Base-by-base conservation (phyloP, 148 eudicot genomes). In the Camellia lanceoleosa region DNA sequence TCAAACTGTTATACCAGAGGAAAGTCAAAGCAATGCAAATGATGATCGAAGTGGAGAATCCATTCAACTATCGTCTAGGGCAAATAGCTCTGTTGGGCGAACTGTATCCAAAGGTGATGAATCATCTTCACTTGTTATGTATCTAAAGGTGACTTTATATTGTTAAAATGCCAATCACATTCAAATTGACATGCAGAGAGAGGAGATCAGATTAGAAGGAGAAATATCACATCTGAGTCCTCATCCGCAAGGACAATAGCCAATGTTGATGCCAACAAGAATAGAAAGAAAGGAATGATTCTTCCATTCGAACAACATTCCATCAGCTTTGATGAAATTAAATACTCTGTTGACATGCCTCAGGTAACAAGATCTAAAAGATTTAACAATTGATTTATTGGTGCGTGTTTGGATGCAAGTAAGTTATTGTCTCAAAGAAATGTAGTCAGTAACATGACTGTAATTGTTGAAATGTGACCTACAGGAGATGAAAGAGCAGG, bases 251-350 rank as follows among this genome's bases (percentile, higher is more conserved):
- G 5, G 7, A 38, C 15, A 41, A 54, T 20, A n/a, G 66, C 43
- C n/a, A 38, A 3, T 63, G 42, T 18, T 8, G 74, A 61, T 42
- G 79, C 73, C 79, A 84, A 42, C 78, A 78, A 65, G 43, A 60
- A 75, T 13, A 81, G 23, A 68, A 87, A 84, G 70, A 81, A 73
- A 74, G 93, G 96, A 82, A 92, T 92, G 91, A 74, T 90, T 77
- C 96, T 92, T 90, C 96, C 96, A n/a, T 92, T 92, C 38, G 92
- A 90, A 68, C 93, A 85, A 59, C 92, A 92, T 81, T 86, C 80
- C 75, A 90, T 92, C 63, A 89, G 92, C 4, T 92, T 92, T 76
- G 89, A 90, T 74, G 86, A 92, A 49, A 81, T 92, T 67, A 84
- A 80, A 13, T 92, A 92, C 84, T 90, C 93, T 67, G 92, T 92